Conservation (phyloP, 1,284 basidiomycete genomes). For the Rhodotorula sp. region DNA sequence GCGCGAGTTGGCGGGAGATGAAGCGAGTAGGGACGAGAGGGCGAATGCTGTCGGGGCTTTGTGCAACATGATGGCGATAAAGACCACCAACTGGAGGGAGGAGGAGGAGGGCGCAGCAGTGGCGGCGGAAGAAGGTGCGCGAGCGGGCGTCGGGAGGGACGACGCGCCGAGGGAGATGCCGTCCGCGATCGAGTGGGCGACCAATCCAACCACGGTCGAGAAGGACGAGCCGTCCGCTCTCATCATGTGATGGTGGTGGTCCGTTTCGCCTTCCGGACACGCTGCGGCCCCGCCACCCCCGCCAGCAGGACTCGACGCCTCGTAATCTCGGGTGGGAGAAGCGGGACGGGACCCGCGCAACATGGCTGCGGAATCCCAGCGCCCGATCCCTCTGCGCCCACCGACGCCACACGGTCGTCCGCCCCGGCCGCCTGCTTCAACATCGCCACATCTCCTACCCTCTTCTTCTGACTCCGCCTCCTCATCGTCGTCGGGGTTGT, state of each 20-base stretch:
- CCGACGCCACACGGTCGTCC: background rate
- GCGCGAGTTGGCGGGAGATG: constrained; percentile 17
- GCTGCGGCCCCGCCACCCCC: no score
- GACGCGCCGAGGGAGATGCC: constrained; percentile 82
- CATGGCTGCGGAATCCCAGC: no score
- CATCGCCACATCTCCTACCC: background rate
- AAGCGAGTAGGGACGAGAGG: constrained; percentile 36
- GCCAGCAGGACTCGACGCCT: background rate
- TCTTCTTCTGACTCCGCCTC: background rate
- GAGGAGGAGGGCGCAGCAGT: constrained; percentile 19
- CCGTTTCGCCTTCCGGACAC: background rate
- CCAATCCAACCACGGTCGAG: constrained; percentile 76
- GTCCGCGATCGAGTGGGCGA: constrained; percentile 83
- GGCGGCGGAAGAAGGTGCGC: background rate
- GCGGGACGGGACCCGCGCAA: background rate
- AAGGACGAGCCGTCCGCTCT: constrained; percentile 50
- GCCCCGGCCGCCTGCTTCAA: background rate
- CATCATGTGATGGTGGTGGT: constrained; percentile 3
- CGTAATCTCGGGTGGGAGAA: background rate
- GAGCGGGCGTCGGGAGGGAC: constrained; percentile 43
- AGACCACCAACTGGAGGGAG: constrained; percentile 71
- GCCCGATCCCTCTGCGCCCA: background rate
- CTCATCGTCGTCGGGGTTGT: background rate
- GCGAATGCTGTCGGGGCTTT: constrained; percentile 58
- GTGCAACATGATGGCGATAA: constrained; percentile 81